Percentiles rank a stretch among this genome's conserved stretches.
phyloP scores from a whole-genome alignment of 2,329 filamentous ascomycete genomes.

The Metarhizium sp. region DNA sequence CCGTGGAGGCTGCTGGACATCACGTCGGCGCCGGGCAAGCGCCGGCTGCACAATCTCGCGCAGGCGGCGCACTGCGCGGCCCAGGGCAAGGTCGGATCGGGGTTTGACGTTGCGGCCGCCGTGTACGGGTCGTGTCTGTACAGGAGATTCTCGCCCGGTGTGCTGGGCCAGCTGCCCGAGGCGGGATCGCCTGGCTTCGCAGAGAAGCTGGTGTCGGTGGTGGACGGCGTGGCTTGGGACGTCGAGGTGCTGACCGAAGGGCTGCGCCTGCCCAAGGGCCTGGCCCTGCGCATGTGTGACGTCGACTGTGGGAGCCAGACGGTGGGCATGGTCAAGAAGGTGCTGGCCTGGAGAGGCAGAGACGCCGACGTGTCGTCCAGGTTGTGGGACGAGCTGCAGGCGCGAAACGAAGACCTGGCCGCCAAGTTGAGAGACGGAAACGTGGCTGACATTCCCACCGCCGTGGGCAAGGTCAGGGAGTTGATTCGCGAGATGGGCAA shows the following conservation, averaged over 20 bases:
- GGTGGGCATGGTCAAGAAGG: constrained; percentile 89
- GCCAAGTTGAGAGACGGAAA: constrained; percentile 46
- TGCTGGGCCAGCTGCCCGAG: constrained; percentile 60
- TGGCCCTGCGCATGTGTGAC: constrained; percentile 86
- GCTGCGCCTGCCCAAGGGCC: constrained; percentile 60
- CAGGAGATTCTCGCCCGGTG: constrained; percentile 76
- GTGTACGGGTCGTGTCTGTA: constrained; percentile 90
- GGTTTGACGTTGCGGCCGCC: constrained; percentile 89
- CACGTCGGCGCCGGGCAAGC: constrained; percentile 39
- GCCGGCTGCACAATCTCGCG: constrained; percentile 78
- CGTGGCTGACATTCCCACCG: constrained; percentile 31
- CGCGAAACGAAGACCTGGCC: constrained; percentile 62
- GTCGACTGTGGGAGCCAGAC: constrained; percentile 92
- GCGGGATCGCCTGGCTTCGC: constrained; percentile 59
- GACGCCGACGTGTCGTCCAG: constrained; percentile 53
- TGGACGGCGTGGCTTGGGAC: constrained; percentile 69
- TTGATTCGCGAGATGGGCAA: constrained; percentile 69
- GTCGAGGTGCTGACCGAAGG: constrained; percentile 61
- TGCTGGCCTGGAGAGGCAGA: constrained; percentile 69
- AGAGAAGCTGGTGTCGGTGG: constrained; percentile 50
- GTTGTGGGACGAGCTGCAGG: constrained; percentile 70
- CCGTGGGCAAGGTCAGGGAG: constrained; percentile 43
- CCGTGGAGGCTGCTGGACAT: constrained; percentile 48
- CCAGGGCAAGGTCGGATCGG: constrained; percentile 91
- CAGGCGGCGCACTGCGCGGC: constrained; percentile 92